Base-by-base conservation (phyloP, 2,329 filamentous ascomycete species). In the Fusarium clavum region DNA sequence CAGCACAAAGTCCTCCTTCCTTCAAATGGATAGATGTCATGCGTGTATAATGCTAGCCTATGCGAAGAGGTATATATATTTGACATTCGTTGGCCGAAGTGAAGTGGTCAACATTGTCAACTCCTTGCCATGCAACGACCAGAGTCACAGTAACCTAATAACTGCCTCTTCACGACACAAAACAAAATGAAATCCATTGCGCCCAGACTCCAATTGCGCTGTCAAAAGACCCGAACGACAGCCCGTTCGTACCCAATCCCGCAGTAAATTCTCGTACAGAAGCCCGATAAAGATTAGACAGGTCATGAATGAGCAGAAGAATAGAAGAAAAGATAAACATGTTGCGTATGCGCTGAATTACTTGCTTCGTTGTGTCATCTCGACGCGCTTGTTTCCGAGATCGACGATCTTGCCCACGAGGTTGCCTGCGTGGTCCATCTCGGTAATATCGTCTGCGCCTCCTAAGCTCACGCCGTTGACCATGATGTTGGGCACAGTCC, bases 401-500 rank as follows among this genome's bases (percentile, higher is more conserved):
- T 86, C 86, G 78, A 88, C 89, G 68, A 98, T 86, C 79, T 90
- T 96, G 59, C 87, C 86, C 10, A 89, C 86, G 66, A 98, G 83
- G 61, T 88, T 87, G 69, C 90, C 90, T 32, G 86, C 85, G 29
- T 83, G 80, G 77, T 94, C 89, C 65, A 98, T 83, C 27, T 87
- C 90, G 51, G 89, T 87, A 60, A 99, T 87, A 65, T 98, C 94
- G 77, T 98, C 95, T 52, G 93, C 90, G 24, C 96, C 96, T 48
- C 96, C 96, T 66, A 98, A 93, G 80, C 92, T 96, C 79, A 91
- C 90, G 47, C 94, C 94, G 75, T 94, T 93, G 75, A 99, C 86
- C 73, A 99, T 86, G 38, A 98, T 87, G 77, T 99, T 99, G 18
- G 96, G 96, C 1, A 99, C 96, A 0, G 96, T 99, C 64, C 84